Evolutionary conservation across 208 protist species (phyloP), one percentile per base, ranked within the genome.

Genomic region (Leishmania martiniquensis): DNA sequence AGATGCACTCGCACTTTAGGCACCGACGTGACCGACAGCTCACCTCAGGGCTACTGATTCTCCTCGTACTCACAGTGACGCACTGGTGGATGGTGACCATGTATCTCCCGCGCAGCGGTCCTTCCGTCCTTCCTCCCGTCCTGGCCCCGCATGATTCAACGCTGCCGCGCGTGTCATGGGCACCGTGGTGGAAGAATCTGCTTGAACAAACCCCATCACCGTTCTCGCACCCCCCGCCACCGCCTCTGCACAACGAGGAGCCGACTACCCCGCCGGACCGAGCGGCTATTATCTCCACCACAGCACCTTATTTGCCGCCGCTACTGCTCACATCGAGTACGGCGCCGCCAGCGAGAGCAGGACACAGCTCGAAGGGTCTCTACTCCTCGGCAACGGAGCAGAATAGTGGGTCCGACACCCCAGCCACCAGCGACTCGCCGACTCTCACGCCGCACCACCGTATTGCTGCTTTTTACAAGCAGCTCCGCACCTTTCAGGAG

Each of bases 211-310:
- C 42, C 20, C 59, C n/a, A 74, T 45, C 65, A 29, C 57, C 10
- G 44, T 62, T 54, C 9, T 6, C 37, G 6, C 44, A 74, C 39
- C 63, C 67, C 49, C 78, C 78, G 4, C 79, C 79, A 25, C 79
- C 79, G 45, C 79, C 73, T 70, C 79, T 83, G 59, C 79, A 83
- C 73, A 83, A 83, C 79, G 76, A 76, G 22, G 79, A 76, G 59
- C 74, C 79, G 7, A 83, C 79, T 29, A 47, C 79, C 49, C 79
- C 79, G 39, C 74, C 67, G 5, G 49, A 78, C 22, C 42, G 79
- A 17, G 37, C n/a, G 4, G 9, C 79, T 39, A 15, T 76, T 37
- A 79, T 83, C n/a, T 78, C 79, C 51, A 83, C 79, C 65, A 76
- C 79, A 0, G 32, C 74, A 5, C 79, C 79, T 1, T 78, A 57